Conservation (phyloP, 345 rosid species). For the Nephelium lappaceum region DNA sequence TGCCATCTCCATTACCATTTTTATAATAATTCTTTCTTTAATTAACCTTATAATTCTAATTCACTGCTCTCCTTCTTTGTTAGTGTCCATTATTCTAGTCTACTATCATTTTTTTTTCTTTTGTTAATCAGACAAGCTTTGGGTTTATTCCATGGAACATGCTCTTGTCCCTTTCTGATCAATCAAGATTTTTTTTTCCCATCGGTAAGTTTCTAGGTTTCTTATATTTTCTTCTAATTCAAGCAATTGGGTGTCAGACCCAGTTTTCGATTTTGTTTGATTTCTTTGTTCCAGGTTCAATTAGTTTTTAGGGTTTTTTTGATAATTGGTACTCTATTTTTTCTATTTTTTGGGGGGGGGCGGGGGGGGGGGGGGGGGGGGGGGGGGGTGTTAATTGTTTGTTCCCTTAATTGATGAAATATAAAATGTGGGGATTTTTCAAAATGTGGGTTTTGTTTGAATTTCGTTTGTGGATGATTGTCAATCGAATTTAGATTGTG, state of each 20-base stretch:
- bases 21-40: neutral
- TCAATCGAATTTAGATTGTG: neutral
- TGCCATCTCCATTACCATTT: neutral
- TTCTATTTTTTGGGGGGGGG: neutral
- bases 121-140: neutral
- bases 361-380: no score
- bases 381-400: no score
- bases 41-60: neutral
- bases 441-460: neutral
- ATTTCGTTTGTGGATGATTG: neutral
- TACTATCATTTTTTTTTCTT: neutral
- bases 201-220: constrained; percentile 1
- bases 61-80: neutral
- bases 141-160: constrained; percentile 14
- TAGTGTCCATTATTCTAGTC: neutral
- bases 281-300: neutral
- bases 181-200: constrained; percentile 6
- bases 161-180: neutral
- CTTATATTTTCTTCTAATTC: neutral
- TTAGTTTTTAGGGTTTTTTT: neutral
- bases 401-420: neutral
- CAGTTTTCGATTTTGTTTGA: neutral
- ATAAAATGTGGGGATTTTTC: neutral
- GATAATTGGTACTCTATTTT: neutral
- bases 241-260: neutral